Conservation (phyloP, 2,329 filamentous ascomycete species). For the Talaromyces sp. region DNA sequence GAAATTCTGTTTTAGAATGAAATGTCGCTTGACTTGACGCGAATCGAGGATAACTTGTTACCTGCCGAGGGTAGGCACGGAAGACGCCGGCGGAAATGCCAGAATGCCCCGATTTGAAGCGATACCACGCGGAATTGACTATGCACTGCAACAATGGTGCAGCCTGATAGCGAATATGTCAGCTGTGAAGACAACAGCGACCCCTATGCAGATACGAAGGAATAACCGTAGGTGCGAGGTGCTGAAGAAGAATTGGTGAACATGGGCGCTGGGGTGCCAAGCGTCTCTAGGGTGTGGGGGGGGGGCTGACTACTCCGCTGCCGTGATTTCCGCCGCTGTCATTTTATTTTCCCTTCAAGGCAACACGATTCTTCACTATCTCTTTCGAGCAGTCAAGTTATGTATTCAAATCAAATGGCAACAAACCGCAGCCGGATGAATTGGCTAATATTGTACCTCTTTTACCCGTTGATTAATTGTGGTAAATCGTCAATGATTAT, state of each 20-base stretch:
- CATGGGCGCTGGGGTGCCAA: background rate
- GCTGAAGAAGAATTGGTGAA: background rate
- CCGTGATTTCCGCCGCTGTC: background rate
- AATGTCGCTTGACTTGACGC: background rate
- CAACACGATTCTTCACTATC: background rate
- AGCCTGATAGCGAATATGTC: background rate
- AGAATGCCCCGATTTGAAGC: slow-evolving; percentile 1
- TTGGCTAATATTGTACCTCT: background rate
- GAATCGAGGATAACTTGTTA: background rate
- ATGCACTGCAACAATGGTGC: background rate
- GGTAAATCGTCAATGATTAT: background rate
- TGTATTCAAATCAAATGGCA: background rate
- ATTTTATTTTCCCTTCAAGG: background rate
- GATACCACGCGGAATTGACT: background rate
- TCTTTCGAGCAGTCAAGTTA: background rate
- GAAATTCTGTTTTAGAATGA: background rate
- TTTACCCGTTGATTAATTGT: background rate
- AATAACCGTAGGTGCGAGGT: background rate
- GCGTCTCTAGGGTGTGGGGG: slow-evolving; percentile 4
- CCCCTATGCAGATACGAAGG: background rate
- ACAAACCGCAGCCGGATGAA: background rate
- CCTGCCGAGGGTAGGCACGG: background rate
- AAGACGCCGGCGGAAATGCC: background rate
- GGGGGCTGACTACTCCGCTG: background rate
- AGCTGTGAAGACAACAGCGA: background rate